phyloP scores from a whole-genome alignment of 805 yeast genomes.

The Lachancea sp. region DNA sequence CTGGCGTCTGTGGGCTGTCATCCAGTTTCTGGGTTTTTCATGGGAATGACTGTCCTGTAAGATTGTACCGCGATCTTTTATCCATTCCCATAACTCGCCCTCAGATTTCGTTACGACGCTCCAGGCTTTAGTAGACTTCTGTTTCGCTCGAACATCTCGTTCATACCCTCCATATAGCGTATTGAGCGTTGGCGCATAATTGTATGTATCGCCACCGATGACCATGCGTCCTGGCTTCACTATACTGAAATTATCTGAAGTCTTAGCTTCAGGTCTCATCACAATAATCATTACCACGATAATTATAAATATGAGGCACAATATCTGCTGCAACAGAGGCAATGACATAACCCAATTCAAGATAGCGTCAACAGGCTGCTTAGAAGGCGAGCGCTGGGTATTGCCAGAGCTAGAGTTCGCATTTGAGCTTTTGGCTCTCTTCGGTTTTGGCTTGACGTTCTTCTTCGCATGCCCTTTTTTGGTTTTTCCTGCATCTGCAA shows the following conservation, averaged over 20 bases:
- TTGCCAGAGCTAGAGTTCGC: background rate
- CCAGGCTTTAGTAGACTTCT: conserved; percentile 10
- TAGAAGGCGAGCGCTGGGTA: background rate
- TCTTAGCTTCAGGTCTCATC: background rate
- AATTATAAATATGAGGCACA: background rate
- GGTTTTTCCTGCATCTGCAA: conserved; percentile 21
- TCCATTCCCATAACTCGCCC: conserved; percentile 68
- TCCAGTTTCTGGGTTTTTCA: conserved; percentile 1
- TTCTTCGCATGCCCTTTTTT: conserved; percentile 7
- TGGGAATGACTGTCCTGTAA: conserved; percentile 7
- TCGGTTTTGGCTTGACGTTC: conserved; percentile 12
- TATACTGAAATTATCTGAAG: conserved; percentile 6
- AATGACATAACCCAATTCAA: background rate
- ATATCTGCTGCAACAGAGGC: background rate
- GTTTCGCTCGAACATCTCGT: conserved; percentile 17
- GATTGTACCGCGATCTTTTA: conserved; percentile 38
- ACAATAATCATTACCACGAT: conserved; percentile 10
- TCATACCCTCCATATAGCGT: conserved; percentile 30
- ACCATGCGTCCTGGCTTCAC: conserved; percentile 24
- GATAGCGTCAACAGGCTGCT: background rate
- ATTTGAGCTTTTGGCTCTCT: conserved; percentile 13
- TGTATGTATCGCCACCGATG: conserved; percentile 35
- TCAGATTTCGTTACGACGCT: conserved; percentile 43
- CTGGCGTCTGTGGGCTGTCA: conserved; percentile 17
- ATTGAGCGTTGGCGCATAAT: conserved; percentile 38